phyloP scores from a whole-genome alignment of 169 alveolate species.

The Eimeria brunetti region DNA sequence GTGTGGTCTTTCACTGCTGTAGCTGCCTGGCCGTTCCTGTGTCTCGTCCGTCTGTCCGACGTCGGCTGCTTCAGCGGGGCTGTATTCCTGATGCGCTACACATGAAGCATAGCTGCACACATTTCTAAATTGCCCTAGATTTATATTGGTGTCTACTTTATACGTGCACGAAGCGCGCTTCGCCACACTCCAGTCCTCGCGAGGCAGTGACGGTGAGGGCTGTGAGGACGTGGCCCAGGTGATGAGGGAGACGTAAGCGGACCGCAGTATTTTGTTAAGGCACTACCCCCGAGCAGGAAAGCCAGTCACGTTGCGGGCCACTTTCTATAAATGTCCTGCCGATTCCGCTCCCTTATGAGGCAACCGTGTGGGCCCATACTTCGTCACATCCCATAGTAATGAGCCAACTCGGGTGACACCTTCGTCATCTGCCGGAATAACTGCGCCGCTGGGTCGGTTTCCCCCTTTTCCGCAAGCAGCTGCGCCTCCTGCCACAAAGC shows the following conservation, averaged over 20 bases:
- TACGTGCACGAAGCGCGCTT: too few relatives aligned
- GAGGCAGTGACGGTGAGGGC: too few relatives aligned
- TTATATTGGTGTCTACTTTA: neutral
- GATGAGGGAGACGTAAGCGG: too few relatives aligned
- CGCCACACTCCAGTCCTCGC: too few relatives aligned
- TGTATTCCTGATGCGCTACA: too few relatives aligned
- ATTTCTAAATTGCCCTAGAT: neutral
- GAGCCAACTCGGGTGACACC: constrained; percentile 72
- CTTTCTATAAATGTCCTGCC: too few relatives aligned
- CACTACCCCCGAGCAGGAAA: too few relatives aligned
- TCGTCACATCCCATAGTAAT: constrained; percentile 67
- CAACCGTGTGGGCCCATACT: neutral
- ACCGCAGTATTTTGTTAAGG: too few relatives aligned
- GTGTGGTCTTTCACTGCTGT: neutral
- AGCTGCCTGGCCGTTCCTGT: neutral
- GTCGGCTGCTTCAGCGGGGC: neutral
- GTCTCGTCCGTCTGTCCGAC: neutral
- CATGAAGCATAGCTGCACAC: too few relatives aligned
- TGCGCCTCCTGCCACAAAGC: constrained; percentile 80
- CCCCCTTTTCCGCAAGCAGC: constrained; percentile 82
- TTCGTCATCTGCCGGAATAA: constrained; percentile 67
- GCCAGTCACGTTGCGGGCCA: too few relatives aligned
- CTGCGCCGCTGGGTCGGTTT: constrained; percentile 74
- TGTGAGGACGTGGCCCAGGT: too few relatives aligned
- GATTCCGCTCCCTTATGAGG: too few relatives aligned